These are phyloP conservation scores for Gentiana straminea DNA, from an alignment of 257 asterid genomes.

Conservation along the genomic window DNA sequence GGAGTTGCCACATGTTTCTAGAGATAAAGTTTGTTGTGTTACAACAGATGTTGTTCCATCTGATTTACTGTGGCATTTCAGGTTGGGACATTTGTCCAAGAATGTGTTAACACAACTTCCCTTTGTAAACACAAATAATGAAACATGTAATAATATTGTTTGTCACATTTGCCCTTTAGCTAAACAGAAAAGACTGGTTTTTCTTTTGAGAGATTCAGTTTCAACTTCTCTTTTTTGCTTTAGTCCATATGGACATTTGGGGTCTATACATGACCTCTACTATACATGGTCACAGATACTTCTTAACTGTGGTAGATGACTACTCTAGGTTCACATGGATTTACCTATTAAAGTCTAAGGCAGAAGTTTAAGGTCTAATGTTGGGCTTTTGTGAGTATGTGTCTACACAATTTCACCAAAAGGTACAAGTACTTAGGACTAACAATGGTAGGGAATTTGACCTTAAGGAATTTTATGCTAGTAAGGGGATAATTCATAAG, in stretches of 20 bases:
- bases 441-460: neutral
- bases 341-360: neutral
- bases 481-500: neutral
- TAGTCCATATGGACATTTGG: neutral
- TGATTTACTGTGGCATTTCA: no score
- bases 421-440: neutral
- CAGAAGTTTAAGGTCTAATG: neutral
- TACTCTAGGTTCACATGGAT: neutral
- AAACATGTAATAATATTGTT: no score
- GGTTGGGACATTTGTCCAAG: no score
- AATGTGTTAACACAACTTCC: no score
- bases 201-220: no score
- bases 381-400: neutral
- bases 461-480: no score
- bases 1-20: no score
- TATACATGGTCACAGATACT: neutral
- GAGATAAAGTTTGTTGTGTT: no score
- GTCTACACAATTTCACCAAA: neutral
- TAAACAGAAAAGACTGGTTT: no score
- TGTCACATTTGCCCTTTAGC: no score
- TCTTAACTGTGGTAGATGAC: slow-evolving; percentile 1
- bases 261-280: neutral
- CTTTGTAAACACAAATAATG: no score
- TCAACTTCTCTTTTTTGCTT: neutral
- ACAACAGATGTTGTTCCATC: no score